These are phyloP conservation scores for Synchytrium microbalum DNA, from an alignment of 371 early-diverging fungal species.

Conservation along the genomic window DNA sequence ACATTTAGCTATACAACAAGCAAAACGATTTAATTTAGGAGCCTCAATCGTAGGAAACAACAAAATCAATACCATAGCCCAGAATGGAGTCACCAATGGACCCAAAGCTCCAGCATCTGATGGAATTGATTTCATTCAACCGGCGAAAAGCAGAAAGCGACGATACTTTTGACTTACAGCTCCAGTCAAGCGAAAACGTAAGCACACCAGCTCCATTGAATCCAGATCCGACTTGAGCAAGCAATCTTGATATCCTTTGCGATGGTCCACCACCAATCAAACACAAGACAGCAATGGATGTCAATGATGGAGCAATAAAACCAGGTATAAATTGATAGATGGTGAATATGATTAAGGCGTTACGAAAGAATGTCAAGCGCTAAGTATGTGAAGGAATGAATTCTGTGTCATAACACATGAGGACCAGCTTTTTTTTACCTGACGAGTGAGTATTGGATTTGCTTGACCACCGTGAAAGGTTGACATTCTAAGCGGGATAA, in stretches of 20 bases:
- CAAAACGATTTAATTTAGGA: too few relatives aligned
- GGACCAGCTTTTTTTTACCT: too few relatives aligned
- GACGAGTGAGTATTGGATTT: neutral
- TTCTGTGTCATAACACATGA: too few relatives aligned
- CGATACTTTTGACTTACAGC: neutral
- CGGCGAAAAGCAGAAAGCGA: too few relatives aligned
- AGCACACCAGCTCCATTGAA: conserved; percentile 8
- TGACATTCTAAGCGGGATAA: conserved; percentile 1
- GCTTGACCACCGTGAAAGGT: neutral
- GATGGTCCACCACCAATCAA: conserved; percentile 4
- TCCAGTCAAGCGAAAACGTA: conserved; percentile 12
- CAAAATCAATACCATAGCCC: conserved; percentile 8
- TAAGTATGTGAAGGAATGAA: neutral
- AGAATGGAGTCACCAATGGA: conserved; percentile 13
- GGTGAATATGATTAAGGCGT: neutral
- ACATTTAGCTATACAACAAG: neutral
- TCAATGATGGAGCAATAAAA: conserved; percentile 1
- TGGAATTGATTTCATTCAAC: neutral
- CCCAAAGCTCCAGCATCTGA: neutral
- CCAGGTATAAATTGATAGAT: conserved; percentile 6
- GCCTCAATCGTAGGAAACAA: too few relatives aligned
- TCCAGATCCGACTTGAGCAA: conserved; percentile 9
- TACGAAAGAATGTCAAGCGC: neutral
- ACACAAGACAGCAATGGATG: neutral
- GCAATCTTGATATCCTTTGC: neutral